phyloP scores from a whole-genome alignment of 2,329 filamentous ascomycete species.

The Thelonectria rubi region DNA sequence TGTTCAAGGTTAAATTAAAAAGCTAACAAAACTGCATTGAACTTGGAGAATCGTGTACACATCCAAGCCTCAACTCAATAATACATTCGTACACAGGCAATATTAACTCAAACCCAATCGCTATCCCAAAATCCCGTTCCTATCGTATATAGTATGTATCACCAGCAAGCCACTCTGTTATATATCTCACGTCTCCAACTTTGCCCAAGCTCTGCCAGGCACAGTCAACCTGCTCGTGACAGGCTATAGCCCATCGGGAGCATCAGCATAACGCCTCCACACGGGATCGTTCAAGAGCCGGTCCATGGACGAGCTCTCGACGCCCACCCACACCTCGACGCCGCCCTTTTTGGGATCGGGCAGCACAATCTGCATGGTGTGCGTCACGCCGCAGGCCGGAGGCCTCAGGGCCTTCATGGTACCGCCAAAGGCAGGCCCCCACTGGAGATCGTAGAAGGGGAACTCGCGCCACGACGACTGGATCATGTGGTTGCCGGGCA shows the following conservation, averaged over 20 bases:
- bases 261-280: slow-evolving; percentile 17
- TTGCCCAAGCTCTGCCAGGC: background rate
- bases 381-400: slow-evolving; percentile 20
- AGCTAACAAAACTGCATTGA: no score
- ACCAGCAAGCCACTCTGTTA: no score
- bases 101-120: no score
- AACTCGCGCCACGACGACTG: slow-evolving; percentile 25
- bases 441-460: slow-evolving; percentile 26
- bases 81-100: no score
- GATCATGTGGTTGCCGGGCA: slow-evolving; percentile 26
- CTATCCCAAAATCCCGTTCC: no score
- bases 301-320: slow-evolving; percentile 23
- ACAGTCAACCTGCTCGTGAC: background rate
- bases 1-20: no score
- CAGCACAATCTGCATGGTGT: slow-evolving; percentile 27
- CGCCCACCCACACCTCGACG: slow-evolving; percentile 21
- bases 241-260: slow-evolving; percentile 16
- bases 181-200: background rate
- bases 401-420: slow-evolving; percentile 18
- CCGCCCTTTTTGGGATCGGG: slow-evolving; percentile 24
- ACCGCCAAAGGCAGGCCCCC: slow-evolving; percentile 20
- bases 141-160: no score
- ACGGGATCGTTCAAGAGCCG: slow-evolving; percentile 16
- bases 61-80: no score
- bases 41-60: no score